Base-by-base conservation (phyloP, 2,329 filamentous ascomycete genomes). In the Penicillium sp. region DNA sequence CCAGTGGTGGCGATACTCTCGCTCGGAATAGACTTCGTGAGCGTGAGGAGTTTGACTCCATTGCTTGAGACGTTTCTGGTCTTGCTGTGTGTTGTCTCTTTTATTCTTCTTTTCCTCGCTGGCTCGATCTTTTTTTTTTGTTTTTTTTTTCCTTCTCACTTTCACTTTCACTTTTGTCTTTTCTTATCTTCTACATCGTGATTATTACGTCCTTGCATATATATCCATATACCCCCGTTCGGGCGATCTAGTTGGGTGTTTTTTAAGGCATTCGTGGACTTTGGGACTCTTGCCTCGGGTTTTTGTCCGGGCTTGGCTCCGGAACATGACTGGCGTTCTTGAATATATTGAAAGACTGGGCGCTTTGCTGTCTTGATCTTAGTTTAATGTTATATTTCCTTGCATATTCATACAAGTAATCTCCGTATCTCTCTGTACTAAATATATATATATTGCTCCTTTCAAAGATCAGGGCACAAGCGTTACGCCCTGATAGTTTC, bases 21-120 rank as follows among this genome's bases (percentile, higher is more conserved):
- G 93, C 93, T 21, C 88, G 86, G 71, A 89, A 88, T 72, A 93
- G 93, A 76, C 78, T 97, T 73, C 83, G 88, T 62, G 90, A 96
- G 77, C 76, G 83, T 47, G 82, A 84, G 66, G 84, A 87, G 70
- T 82, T 86, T 72, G 83, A 86, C 68, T 82, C 78, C 52, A 80
- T 85, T 68, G 80, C 81, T 61, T 82, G 71, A 79, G 36, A 19
- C 8, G 21, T 23, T 33, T 29, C n/a, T 25, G 9, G 45, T 54
- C 25, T 53, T 48, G 21, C 38, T 59, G 49, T 47, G 49, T 44
- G 47, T 58, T 59, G 35, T 61, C 60, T 43, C 10, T 45, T 38
- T 19, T 15, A 6, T 39, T 53, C 79, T 84, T 69, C n/a, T 53
- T 47, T 49, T 57, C 57, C 53, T 61, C 49, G 53, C 58, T 62